A percentile compares a stretch with the other conserved stretches of the same genome.
Conservation (phyloP, 768 basidiomycete genomes). For the Cytidiella melzeri region DNA sequence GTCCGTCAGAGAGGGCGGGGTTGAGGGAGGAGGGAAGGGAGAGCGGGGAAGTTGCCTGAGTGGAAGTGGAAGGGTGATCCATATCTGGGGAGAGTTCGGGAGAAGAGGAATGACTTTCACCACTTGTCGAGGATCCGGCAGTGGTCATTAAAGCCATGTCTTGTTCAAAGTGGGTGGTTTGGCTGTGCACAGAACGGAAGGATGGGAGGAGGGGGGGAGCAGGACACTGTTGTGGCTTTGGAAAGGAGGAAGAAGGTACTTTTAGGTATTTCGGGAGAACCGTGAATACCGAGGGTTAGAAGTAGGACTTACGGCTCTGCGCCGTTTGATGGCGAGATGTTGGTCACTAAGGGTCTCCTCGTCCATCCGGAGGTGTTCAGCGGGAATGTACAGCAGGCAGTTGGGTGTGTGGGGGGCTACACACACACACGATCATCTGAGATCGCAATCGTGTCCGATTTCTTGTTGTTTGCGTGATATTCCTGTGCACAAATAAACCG, state of each 20-base stretch:
- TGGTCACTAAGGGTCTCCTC: conserved; percentile 24
- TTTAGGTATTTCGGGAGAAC: conserved; percentile 18
- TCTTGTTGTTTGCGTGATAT: too few species aligned
- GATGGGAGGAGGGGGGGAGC: conserved; percentile 13
- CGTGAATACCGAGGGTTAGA: conserved; percentile 17
- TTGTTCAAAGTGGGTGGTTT: background rate
- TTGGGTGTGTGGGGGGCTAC: too few species aligned
- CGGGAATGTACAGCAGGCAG: too few species aligned
- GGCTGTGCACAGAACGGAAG: conserved; percentile 13
- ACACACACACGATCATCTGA: too few species aligned
- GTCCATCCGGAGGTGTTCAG: too few species aligned
- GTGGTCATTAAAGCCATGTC: conserved; percentile 11
- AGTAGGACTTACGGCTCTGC: conserved; percentile 15
- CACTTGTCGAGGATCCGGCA: conserved; percentile 4
- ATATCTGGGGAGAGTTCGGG: conserved; percentile 9
- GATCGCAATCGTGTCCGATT: too few species aligned
- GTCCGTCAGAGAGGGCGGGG: too few species aligned
- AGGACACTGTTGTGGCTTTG: conserved; percentile 15
- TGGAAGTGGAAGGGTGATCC: conserved; percentile 1
- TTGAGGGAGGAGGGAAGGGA: conserved; percentile 12
- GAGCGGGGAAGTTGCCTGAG: conserved; percentile 6
- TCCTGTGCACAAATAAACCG: too few species aligned
- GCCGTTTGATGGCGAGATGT: conserved; percentile 21
- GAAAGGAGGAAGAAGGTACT: conserved; percentile 16
- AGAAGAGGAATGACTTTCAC: conserved; percentile 6